Evolutionary conservation across 768 basidiomycete species (phyloP), one percentile per base, ranked within the genome.

Genomic region (Mycena filopes): DNA sequence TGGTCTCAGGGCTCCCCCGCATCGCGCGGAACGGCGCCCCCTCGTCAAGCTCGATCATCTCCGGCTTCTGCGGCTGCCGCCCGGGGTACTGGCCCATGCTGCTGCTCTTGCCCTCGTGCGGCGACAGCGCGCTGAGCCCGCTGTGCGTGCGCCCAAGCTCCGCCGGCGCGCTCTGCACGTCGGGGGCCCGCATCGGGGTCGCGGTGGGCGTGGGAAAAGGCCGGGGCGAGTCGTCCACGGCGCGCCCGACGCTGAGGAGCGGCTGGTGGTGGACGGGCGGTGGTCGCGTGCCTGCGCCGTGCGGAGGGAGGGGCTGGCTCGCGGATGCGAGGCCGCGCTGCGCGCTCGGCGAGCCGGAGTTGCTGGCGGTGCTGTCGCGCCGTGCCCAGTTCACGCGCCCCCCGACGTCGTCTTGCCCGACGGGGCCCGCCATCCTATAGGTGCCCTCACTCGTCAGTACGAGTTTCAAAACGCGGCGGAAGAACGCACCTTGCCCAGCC

Each of bases 401-500:
- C 16, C n/a, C n/a, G n/a, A 80, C 78, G 57, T 87, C 84, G 5
- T 83, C 83, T 33, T 76, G 82, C 12, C 81, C 78, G 38, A 95
- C 83, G 11, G 87, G 85, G 8, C 92, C 86, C 11, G 82, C 77
- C 94, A 95, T 95, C 72, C 93, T 93, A 71, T 41, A n/a, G n/a
- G n/a, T n/a, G n/a, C n/a, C n/a, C n/a, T n/a, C n/a, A n/a, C n/a
- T n/a, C n/a, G n/a, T n/a, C n/a, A n/a, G n/a, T n/a, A n/a, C n/a
- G n/a, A n/a, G n/a, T n/a, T n/a, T n/a, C n/a, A n/a, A n/a, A n/a
- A n/a, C n/a, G n/a, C n/a, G n/a, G n/a, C n/a, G n/a, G n/a, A n/a
- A n/a, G n/a, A n/a, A 26, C 81, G 65, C 77, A 95, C 89, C 85
- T 88, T 13, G 94, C 96, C 74, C 94, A 96, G 23, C 96, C 96